A percentile compares a stretch with the other conserved stretches of the same genome.
phyloP scores from a whole-genome alignment of 768 basidiomycete species.

The Sistotremastrum suecicum region DNA sequence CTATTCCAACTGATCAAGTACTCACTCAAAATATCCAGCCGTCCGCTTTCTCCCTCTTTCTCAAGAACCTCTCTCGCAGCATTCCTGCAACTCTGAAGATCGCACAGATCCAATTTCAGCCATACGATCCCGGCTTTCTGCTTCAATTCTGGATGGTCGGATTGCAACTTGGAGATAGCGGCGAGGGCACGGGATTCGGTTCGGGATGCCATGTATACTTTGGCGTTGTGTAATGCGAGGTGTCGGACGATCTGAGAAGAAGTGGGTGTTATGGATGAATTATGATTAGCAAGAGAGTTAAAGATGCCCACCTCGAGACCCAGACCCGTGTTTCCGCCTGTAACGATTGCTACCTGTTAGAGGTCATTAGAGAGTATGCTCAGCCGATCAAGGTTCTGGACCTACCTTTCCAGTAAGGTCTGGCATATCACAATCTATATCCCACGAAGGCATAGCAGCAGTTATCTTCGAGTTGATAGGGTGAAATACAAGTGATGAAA shows the following conservation, averaged over 20 bases:
- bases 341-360: background rate
- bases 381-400: background rate
- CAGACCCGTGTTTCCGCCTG: slow-evolving; percentile 7
- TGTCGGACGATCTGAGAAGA: background rate
- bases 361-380: background rate
- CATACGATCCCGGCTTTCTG: slow-evolving; percentile 3
- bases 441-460: background rate
- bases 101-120: slow-evolving; percentile 9
- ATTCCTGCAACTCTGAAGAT: slow-evolving; percentile 4
- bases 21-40: slow-evolving; percentile 8
- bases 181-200: slow-evolving; percentile 5
- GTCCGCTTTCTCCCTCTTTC: slow-evolving; percentile 1
- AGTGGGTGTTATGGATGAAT: too few species aligned
- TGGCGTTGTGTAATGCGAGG: slow-evolving; percentile 6
- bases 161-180: slow-evolving; percentile 4
- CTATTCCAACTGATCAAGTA: background rate
- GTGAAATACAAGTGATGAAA: too few species aligned
- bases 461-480: too few species aligned
- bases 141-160: background rate
- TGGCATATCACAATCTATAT: background rate
- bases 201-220: slow-evolving; percentile 10
- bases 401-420: slow-evolving; percentile 1
- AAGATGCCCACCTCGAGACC: background rate
- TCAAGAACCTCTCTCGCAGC: slow-evolving; percentile 5
- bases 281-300: too few species aligned